Base-by-base conservation (phyloP, 371 early-diverging fungal genomes). In the Thermomucor indicae-seudaticae region DNA sequence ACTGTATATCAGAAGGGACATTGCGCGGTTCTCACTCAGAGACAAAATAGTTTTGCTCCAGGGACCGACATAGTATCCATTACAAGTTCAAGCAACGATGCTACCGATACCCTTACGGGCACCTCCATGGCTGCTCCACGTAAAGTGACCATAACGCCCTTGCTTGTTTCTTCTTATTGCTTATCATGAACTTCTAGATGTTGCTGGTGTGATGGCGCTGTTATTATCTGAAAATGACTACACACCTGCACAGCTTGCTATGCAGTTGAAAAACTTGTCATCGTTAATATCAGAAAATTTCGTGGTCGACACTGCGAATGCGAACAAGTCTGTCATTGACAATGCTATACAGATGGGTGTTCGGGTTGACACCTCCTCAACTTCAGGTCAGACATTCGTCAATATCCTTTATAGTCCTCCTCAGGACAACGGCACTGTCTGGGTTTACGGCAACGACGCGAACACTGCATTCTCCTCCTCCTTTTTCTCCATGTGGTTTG, bases 71-170 rank as follows among this genome's bases (percentile, higher is more conserved):
- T 96, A 40, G 64, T 76, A 10, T 86, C 89, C 10, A 80, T 74
- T 42, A 81, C 80, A 80, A 62, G 54, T 24, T 61, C 54, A 28
- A 48, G 58, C 10, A 51, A 35, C 25, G 54, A 34, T 32, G 67
- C 57, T 22, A 65, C 62, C 14, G 65, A 65, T 27, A 75, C 60
- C 7, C 62, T 78, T 12, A 72, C 81, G 31, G 91, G 91, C 17
- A 90, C 90, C 22, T 86, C 86, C 0, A 88, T 91, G 88, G 86
- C 91, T 22, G 66, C 83, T 43, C 91, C 91, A 12, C 88, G 90
- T 67, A 72, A n/a, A 50, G 65, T 57, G 31, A 16, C 41, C 11
- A 29, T n/a, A 23, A 20, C 8, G 17, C 10, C 3, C 12, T 40
- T 10, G 27, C 6, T 46, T 20, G 27, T 23, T n/a, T 27, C 29